Conservation (phyloP, 2,329 filamentous ascomycete genomes). For the Calonectria crousiana region DNA sequence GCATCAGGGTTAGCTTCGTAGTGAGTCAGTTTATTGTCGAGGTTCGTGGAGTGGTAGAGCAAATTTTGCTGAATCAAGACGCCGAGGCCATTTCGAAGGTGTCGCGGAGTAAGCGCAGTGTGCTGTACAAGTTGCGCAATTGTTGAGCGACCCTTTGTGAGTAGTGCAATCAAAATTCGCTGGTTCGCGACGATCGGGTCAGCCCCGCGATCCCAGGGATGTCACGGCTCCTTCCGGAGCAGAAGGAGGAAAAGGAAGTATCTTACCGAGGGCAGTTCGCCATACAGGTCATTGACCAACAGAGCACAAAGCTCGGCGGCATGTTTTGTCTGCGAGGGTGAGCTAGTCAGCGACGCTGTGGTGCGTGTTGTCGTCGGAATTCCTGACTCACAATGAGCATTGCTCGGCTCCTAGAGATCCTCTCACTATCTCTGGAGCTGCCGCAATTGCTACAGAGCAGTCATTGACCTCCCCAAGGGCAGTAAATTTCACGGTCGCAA, state of each 20-base stretch:
- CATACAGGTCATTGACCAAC: conserved; percentile 89
- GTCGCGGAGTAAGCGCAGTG: conserved; percentile 78
- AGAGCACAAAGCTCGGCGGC: conserved; percentile 90
- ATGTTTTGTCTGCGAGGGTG: conserved; percentile 70
- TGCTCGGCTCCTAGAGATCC: conserved; percentile 80
- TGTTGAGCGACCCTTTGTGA: conserved; percentile 82
- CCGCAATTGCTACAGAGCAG: conserved; percentile 75
- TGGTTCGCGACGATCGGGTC: conserved; percentile 55
- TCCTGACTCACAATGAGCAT: conserved; percentile 63
- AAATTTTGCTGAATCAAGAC: conserved; percentile 92
- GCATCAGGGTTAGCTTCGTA: conserved; percentile 88
- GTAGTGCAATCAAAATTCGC: conserved; percentile 86
- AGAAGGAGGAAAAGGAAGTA: conserved; percentile 24
- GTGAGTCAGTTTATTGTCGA: conserved; percentile 72
- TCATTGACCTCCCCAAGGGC: conserved; percentile 62
- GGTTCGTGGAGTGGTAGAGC: conserved; percentile 77
- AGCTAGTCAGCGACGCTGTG: conserved; percentile 39
- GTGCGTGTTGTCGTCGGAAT: conserved; percentile 28
- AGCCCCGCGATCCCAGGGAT: conserved; percentile 42
- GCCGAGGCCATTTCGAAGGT: conserved; percentile 84
- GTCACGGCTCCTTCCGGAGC: conserved; percentile 16
- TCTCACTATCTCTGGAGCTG: conserved; percentile 84
- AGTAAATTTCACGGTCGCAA: conserved; percentile 22
- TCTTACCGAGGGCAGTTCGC: conserved; percentile 91
- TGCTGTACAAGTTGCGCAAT: conserved; percentile 77